Base-by-base conservation (phyloP, 257 asterid species). In the Fraxinus americana region DNA sequence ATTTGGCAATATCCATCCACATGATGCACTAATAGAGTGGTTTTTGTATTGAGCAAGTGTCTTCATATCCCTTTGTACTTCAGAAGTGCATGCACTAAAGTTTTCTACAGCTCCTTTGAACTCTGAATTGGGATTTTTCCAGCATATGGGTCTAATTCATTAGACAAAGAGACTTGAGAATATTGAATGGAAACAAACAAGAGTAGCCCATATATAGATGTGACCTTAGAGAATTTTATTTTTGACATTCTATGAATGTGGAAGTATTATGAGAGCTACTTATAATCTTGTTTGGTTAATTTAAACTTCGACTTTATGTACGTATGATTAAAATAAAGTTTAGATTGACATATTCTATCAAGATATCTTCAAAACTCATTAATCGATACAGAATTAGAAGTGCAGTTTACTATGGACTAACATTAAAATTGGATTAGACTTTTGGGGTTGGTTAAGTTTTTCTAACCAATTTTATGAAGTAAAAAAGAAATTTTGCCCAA, bases 1-100 rank as follows among this genome's bases (percentile, higher is more conserved):
- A 48, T 48, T 48, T 48, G 57, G 57, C 7, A 48, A 48, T 48
- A 48, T 48, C 57, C n/a, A 48, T 65, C 52, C n/a, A 50, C 74
- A 77, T 67, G 75, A 36, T 74, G 65, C 59, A 77, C 70, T 80
- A 70, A 70, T 72, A 57, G 54, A 66, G 25, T 61, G 84, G 65
- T 54, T 54, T 54, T 54, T 54, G 65, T 54, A 54, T 54, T 54
- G 65, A 54, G 65, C 65, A 54, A n/a, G 65, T n/a, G 27, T 54
- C 65, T n/a, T 54, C 65, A 19, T 54, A 54, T 52, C 21, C 21
- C 23, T 19, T 43, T 43, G 52, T 48, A 63, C 68, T 25, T 2
- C 10, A 61, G 11, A 57, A 59, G 67, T 59, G 13, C 29, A 21
- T 23, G 11, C 14, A n/a, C 29, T n/a, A 21, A 1, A 4, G 32